phyloP scores from a whole-genome alignment of 345 rosid genomes.

The Eutrema heterophyllum region DNA sequence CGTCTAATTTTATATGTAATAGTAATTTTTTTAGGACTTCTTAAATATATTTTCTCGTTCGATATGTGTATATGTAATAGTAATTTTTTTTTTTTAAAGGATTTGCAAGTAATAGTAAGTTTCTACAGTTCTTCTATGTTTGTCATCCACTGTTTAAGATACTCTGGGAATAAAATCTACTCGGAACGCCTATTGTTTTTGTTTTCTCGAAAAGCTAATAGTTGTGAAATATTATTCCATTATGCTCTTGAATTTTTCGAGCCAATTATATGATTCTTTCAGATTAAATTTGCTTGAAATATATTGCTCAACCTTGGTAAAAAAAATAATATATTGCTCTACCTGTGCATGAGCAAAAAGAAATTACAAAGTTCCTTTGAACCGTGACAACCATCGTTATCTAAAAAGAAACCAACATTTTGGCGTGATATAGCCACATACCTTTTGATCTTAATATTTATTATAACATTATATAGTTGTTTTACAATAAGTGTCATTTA shows the following conservation, averaged over 20 bases:
- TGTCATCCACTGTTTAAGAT: neutral
- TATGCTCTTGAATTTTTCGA: neutral
- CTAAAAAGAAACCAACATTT: slow-evolving; percentile 16
- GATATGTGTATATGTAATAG: neutral
- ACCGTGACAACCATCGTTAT: slow-evolving; percentile 1
- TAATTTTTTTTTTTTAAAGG: no score
- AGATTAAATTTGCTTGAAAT: neutral
- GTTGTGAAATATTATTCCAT: neutral
- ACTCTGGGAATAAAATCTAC: neutral
- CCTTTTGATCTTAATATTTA: neutral
- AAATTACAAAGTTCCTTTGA: neutral
- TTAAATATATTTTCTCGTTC: neutral
- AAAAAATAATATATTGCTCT: neutral
- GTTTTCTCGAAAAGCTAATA: neutral
- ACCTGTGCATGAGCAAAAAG: neutral
- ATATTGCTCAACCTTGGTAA: neutral
- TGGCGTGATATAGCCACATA: neutral
- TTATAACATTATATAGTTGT: neutral
- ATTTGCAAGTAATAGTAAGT: neutral
- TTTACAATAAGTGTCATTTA: neutral
- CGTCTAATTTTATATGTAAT: no score
- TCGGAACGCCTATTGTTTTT: neutral
- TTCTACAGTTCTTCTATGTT: neutral
- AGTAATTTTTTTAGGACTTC: no score
- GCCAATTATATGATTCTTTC: neutral